These are phyloP conservation scores for Cutaneotrichosporon mucoides DNA, from an alignment of 1,284 basidiomycete genomes.

Conservation along the genomic window DNA sequence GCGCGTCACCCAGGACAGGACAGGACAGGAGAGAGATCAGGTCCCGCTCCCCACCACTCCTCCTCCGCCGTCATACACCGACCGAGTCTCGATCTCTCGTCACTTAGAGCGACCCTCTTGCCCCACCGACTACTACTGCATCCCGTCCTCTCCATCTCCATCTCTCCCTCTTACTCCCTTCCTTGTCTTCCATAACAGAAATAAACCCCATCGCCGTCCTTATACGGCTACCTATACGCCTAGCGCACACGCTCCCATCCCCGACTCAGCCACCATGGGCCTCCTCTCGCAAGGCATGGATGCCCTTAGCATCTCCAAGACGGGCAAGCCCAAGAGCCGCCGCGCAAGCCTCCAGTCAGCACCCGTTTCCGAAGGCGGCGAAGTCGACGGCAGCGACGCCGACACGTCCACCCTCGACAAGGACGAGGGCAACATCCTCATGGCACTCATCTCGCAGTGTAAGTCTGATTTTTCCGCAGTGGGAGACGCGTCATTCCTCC, in stretches of 20 bases:
- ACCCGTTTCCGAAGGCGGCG: slow-evolving; percentile 1
- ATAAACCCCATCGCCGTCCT: background rate
- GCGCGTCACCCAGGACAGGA: no score
- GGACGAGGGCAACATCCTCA: slow-evolving; percentile 49
- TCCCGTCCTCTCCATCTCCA: no score
- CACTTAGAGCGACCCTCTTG: no score
- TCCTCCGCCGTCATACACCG: no score
- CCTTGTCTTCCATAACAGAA: no score
- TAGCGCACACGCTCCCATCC: no score
- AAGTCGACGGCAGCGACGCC: slow-evolving; percentile 36
- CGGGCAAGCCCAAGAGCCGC: slow-evolving; percentile 7
- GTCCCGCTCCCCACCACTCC: no score
- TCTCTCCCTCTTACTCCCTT: no score
- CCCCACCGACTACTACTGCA: no score
- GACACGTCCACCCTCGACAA: slow-evolving; percentile 48
- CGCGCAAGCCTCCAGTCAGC: slow-evolving; percentile 12
- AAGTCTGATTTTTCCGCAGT: slow-evolving; percentile 19
- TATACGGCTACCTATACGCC: background rate
- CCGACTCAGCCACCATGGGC: slow-evolving; percentile 22
- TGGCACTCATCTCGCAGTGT: slow-evolving; percentile 48
- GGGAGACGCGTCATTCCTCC: no score
- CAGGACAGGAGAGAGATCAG: no score
- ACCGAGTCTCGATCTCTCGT: no score
- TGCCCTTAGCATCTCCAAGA: slow-evolving; percentile 15
- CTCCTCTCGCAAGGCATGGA: slow-evolving; percentile 31